Conservation (phyloP, 2,329 filamentous ascomycete species). For the Helotiales sp. region DNA sequence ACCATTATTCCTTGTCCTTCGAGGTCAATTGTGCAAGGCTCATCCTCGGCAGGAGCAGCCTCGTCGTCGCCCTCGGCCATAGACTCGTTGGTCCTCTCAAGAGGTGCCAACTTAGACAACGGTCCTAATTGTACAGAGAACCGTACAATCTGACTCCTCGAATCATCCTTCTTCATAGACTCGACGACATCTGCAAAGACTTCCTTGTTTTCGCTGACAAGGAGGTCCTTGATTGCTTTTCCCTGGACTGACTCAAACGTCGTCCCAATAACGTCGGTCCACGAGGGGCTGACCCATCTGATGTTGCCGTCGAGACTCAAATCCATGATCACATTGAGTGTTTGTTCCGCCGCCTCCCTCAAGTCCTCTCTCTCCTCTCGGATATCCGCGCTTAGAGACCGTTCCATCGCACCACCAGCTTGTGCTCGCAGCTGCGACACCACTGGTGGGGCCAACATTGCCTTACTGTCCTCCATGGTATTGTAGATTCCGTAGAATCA, state of each 20-base stretch:
- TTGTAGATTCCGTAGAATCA: conserved; percentile 28
- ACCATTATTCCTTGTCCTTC: conserved; percentile 99
- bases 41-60: conserved; percentile 37
- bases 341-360: conserved; percentile 93
- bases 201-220: conserved; percentile 74
- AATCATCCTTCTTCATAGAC: conserved; percentile 89
- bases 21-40: conserved; percentile 66
- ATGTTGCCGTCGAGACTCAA: conserved; percentile 86
- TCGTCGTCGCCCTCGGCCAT: conserved; percentile 26
- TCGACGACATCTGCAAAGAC: conserved; percentile 84
- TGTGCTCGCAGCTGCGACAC: conserved; percentile 33
- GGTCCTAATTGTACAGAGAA: conserved; percentile 73
- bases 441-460: conserved; percentile 34
- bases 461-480: conserved; percentile 27
- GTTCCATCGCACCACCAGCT: conserved; percentile 49
- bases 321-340: conserved; percentile 93
- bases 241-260: conserved; percentile 71
- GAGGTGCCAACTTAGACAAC: conserved; percentile 61
- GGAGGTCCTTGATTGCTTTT: conserved; percentile 74
- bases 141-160: conserved; percentile 84
- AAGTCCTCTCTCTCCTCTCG: conserved; percentile 91
- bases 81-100: conserved; percentile 34
- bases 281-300: conserved; percentile 95
- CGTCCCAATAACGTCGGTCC: conserved; percentile 89
- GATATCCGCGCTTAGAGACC: conserved; percentile 82